A percentile compares a stretch with the other conserved stretches of the same genome.
These are phyloP conservation scores for Dendrobium nobile DNA, from an alignment of 106 monocot species.

Conservation along the genomic window DNA sequence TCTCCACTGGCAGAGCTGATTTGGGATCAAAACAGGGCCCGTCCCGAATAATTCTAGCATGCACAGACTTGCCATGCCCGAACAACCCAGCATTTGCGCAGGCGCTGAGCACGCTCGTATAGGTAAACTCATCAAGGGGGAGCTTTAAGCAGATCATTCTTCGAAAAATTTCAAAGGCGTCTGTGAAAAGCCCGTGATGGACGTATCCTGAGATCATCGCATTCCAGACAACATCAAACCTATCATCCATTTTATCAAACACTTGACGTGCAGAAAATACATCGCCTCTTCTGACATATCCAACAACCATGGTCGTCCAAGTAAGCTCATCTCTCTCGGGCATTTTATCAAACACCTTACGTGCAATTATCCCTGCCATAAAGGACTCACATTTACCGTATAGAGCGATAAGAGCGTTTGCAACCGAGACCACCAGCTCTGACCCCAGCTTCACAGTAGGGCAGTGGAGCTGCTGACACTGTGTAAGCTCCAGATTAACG, in stretches of 20 bases:
- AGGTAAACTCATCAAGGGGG: constrained; percentile 73
- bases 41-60: constrained; percentile 52
- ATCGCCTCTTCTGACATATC: constrained; percentile 50
- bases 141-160: constrained; percentile 43
- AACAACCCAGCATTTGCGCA: constrained; percentile 55
- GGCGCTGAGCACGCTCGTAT: constrained; percentile 79
- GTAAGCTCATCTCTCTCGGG: constrained; percentile 69
- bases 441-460: constrained; percentile 57
- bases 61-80: constrained; percentile 59
- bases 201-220: constrained; percentile 97
- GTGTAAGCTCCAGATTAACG: not conserved
- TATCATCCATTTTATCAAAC: constrained; percentile 57
- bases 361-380: constrained; percentile 18
- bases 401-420: constrained; percentile 72
- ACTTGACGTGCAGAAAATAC: constrained; percentile 37
- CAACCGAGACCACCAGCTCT: constrained; percentile 40
- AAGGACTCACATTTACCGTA: constrained; percentile 37
- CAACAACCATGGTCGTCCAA: constrained; percentile 88
- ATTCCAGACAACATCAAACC: constrained; percentile 81
- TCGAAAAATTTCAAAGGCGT: constrained; percentile 72
- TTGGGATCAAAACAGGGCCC: constrained; percentile 38
- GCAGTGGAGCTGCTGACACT: constrained; percentile 59
- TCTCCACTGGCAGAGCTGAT: constrained; percentile 49
- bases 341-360: constrained; percentile 71
- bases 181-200: constrained; percentile 39